These are phyloP conservation scores for Logfia minima DNA, from an alignment of 129 eudicot species.

Conservation along the genomic window DNA sequence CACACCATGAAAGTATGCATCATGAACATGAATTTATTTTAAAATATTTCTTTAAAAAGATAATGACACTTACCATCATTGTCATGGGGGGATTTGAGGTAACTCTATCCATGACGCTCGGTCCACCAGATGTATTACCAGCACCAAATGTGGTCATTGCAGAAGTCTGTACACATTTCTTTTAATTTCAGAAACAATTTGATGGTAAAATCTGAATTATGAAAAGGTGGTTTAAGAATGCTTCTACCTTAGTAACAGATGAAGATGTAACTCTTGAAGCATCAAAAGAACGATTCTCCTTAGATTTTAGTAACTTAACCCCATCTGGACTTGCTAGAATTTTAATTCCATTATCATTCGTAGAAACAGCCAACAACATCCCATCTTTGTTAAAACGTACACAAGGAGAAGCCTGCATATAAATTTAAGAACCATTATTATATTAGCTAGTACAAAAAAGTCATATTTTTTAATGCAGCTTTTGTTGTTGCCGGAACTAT, in stretches of 20 bases:
- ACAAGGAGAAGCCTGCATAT: conserved; percentile 72
- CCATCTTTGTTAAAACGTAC: conserved; percentile 79
- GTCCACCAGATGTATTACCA: conserved; percentile 48
- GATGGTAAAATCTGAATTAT: background rate
- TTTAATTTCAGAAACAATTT: background rate
- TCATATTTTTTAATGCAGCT: background rate
- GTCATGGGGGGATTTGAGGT: conserved; percentile 45
- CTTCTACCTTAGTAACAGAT: conserved; percentile 55
- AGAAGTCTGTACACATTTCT: conserved; percentile 41
- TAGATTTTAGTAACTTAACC: background rate
- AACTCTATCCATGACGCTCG: conserved; percentile 54
- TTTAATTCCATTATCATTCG: conserved; percentile 68
- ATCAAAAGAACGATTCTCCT: conserved; percentile 16
- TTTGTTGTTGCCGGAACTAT: background rate
- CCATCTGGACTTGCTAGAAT: conserved; percentile 71
- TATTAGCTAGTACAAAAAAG: conserved; percentile 15
- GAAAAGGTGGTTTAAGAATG: background rate
- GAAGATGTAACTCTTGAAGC: conserved; percentile 49
- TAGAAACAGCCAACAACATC: conserved; percentile 69
- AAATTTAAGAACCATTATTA: conserved; percentile 1
- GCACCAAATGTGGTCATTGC: conserved; percentile 53
- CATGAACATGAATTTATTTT: conserved; percentile 1
- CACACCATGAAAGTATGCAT: conserved; percentile 9
- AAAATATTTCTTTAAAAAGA: no score
- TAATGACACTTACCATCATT: conserved; percentile 43